Evolutionary conservation across 495 filamentous ascomycete species (phyloP).

Genomic region (Tuber calosporum): DNA sequence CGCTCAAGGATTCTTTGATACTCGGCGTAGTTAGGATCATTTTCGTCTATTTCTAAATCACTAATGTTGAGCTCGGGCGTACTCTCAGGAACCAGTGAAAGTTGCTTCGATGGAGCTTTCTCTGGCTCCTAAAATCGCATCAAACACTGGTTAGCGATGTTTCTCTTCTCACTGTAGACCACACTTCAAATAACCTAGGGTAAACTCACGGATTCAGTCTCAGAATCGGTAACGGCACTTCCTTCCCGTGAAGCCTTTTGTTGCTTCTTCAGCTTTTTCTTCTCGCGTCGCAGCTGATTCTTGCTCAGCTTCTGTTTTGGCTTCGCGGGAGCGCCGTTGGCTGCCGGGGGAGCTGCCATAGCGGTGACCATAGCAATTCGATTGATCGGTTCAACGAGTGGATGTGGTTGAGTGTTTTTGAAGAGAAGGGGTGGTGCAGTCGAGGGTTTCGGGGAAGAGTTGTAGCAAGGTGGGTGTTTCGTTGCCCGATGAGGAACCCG

Average conservation of each 20-base stretch:
- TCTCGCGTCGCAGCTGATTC: conserved; percentile 76
- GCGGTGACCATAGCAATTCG: neutral
- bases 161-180: conserved; percentile 16
- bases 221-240: conserved; percentile 38
- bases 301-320: conserved; percentile 59
- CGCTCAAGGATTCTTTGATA: conserved; percentile 73
- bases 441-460: neutral
- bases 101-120: conserved; percentile 43
- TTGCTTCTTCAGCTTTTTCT: conserved; percentile 81
- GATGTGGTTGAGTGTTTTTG: neutral
- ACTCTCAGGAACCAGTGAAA: conserved; percentile 45
- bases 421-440: neutral
- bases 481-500: neutral
- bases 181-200: conserved; percentile 19
- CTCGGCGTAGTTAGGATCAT: conserved; percentile 71
- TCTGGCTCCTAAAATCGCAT: conserved; percentile 39
- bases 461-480: neutral
- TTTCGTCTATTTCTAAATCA: conserved; percentile 49
- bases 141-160: conserved; percentile 4
- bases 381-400: neutral
- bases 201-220: conserved; percentile 35
- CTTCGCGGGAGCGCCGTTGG: conserved; percentile 14
- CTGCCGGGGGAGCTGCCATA: conserved; percentile 5
- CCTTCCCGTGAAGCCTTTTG: conserved; percentile 43
- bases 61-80: conserved; percentile 44